Evolutionary conservation across 2,329 filamentous ascomycete species (phyloP).

Genomic region (Talaromyces marneffei): DNA sequence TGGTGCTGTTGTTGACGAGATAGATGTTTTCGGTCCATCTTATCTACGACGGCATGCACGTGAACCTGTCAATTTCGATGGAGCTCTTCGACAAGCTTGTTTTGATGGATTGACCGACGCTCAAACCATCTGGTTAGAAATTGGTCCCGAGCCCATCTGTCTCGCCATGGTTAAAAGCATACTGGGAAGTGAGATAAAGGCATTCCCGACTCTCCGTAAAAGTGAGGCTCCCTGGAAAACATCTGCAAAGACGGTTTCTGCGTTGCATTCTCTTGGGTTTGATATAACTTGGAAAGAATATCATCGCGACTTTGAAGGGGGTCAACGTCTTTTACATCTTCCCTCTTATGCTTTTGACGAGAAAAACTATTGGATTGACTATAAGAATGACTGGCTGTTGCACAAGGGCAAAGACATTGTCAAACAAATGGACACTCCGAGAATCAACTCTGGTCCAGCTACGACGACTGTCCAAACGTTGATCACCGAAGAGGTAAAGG

Average conservation of each 20-base stretch:
- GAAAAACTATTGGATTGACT: constrained; percentile 69
- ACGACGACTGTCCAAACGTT: not conserved
- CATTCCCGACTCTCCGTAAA: not conserved
- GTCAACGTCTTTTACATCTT: constrained; percentile 31
- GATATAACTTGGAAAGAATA: constrained; percentile 65
- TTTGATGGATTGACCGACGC: not conserved
- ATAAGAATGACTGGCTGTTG: constrained; percentile 64
- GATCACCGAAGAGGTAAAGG: not conserved
- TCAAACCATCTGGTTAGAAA: not conserved
- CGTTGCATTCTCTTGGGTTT: constrained; percentile 41
- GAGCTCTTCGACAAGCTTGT: not conserved
- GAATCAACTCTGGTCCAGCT: not conserved
- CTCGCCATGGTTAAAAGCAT: not conserved
- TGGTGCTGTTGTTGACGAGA: not conserved
- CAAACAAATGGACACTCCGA: not conserved
- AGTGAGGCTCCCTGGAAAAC: not conserved
- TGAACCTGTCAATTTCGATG: constrained; percentile 22
- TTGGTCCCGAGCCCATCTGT: constrained; percentile 5
- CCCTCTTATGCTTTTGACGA: constrained; percentile 53
- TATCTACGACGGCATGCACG: constrained; percentile 1
- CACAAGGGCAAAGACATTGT: constrained; percentile 53
- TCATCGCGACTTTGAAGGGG: constrained; percentile 49
- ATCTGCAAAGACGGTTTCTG: not conserved
- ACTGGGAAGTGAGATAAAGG: not conserved
- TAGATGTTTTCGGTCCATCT: not conserved